Conservation (phyloP, 805 yeast species). For the Candida caryicola region DNA sequence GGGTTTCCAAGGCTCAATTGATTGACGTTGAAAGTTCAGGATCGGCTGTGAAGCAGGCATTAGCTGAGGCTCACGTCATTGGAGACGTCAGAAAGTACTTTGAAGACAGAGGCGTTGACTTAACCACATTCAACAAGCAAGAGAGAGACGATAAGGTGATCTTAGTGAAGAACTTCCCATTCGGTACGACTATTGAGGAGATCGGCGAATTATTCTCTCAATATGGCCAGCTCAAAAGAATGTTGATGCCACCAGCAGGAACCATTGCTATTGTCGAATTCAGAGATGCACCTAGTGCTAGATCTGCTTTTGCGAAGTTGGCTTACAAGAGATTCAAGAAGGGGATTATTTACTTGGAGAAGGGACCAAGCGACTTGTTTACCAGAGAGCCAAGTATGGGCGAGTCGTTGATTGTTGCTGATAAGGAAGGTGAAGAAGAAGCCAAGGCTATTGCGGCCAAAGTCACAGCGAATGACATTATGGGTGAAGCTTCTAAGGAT, state of each 20-base stretch:
- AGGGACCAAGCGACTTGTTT: conserved; percentile 86
- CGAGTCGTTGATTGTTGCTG: conserved; percentile 20
- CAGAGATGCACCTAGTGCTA: conserved; percentile 76
- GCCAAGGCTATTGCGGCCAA: conserved; percentile 45
- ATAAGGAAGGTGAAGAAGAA: conserved; percentile 19
- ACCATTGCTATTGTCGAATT: conserved; percentile 93
- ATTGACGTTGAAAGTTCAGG: conserved; percentile 83
- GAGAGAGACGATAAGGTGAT: conserved; percentile 80
- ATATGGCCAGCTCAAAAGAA: conserved; percentile 74
- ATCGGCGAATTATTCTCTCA: conserved; percentile 76
- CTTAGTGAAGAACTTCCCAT: conserved; percentile 87
- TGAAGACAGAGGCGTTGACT: conserved; percentile 80
- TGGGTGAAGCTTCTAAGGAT: conserved; percentile 25
- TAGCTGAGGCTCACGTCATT: conserved; percentile 94
- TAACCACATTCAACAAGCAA: conserved; percentile 60
- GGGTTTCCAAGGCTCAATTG: conserved; percentile 76
- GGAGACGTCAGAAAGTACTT: conserved; percentile 88
- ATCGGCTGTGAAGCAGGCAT: conserved; percentile 93
- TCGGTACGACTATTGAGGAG: conserved; percentile 78
- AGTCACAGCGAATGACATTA: conserved; percentile 42
- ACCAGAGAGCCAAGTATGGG: conserved; percentile 49
- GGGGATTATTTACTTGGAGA: conserved; percentile 84
- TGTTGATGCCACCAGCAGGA: conserved; percentile 94
- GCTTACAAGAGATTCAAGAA: conserved; percentile 87
- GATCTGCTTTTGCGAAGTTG: conserved; percentile 84